Base-by-base conservation (phyloP, 2,329 filamentous ascomycete genomes). In the Fusarium fracticaudum region DNA sequence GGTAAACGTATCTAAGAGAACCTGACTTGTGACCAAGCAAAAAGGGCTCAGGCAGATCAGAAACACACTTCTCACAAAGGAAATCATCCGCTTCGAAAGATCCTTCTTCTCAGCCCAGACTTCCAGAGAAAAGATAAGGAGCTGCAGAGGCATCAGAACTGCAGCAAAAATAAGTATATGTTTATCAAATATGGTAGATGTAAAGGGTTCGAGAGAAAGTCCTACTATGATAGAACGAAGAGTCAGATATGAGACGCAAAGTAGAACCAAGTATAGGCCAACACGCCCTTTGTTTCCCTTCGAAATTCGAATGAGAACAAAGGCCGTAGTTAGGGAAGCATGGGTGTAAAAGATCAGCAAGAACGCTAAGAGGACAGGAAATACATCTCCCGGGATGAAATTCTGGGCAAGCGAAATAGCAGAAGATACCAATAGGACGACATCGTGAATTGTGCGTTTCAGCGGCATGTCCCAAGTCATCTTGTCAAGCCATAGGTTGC, bases 151-250 rank as follows among this genome's bases (percentile, higher is more conserved):
- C 13, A 29, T 29, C 5, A 10, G 2, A 10, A 7, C 44, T 20
- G 8, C 24, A 6, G 17, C 5, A 20, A 2, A 45, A 45, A 6
- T 4, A 4, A 26, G 24, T 13, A 44, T 4, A 8, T 8, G 9
- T 1, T 1, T 18, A 6, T 44, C 43, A 5, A 10, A 1, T 2
- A 0, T 1, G 12, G 5, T 18, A 6, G 15, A 5, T 12, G 15
- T 6, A 18, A 44, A 12, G 6, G n/a, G 5, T 8, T 0, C 10
- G 8, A 10, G n/a, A 44, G n/a, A 44, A 24, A 24, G n/a, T 0
- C n/a, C n/a, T 24, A 12, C 12, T 1, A 8, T 44, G 11, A 44
- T 24, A 26, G 17, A 3, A 9, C 43, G 43, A 6, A 45, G 11
- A 7, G 8, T 20, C 43, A 45, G 12, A 45, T 45, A 45, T 8